A percentile compares a stretch with the other conserved stretches of the same genome.
Conservation (phyloP, 129 eudicot species). For the Rutidosis leptorrhynchoides region DNA sequence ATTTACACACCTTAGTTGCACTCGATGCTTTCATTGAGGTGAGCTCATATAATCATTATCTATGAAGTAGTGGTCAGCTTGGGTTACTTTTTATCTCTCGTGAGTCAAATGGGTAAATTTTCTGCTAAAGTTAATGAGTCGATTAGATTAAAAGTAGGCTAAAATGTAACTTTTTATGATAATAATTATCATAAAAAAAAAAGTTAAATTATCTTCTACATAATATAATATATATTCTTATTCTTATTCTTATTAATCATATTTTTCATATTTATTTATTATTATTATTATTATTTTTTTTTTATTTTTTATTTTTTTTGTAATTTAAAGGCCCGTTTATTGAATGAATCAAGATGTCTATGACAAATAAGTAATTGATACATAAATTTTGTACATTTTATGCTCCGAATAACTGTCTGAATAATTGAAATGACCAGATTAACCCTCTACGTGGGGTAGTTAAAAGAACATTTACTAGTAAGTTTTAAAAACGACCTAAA, state of each 20-base stretch:
- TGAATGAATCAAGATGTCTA: too few species aligned
- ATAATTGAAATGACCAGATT: too few species aligned
- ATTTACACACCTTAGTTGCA: constrained; percentile 56
- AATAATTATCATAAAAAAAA: neutral
- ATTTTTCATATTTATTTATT: neutral
- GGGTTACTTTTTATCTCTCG: constrained; percentile 7
- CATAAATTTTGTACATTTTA: too few species aligned
- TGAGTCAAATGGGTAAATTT: neutral
- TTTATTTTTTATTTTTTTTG: too few species aligned
- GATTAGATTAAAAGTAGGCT: neutral
- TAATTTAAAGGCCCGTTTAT: too few species aligned
- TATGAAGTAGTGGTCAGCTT: neutral
- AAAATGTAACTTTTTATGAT: neutral
- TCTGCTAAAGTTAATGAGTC: neutral
- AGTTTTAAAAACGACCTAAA: too few species aligned
- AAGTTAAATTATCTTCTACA: neutral
- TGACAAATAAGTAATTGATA: too few species aligned
- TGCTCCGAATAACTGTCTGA: too few species aligned
- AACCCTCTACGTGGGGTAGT: too few species aligned
- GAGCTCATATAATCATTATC: constrained; percentile 24
- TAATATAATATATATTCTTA: too few species aligned
- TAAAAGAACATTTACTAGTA: too few species aligned
- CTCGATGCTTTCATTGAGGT: constrained; percentile 75
- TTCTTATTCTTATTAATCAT: neutral
- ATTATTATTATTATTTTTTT: too few species aligned